phyloP scores from a whole-genome alignment of 345 rosid species.

The Corchorus olitorius region DNA sequence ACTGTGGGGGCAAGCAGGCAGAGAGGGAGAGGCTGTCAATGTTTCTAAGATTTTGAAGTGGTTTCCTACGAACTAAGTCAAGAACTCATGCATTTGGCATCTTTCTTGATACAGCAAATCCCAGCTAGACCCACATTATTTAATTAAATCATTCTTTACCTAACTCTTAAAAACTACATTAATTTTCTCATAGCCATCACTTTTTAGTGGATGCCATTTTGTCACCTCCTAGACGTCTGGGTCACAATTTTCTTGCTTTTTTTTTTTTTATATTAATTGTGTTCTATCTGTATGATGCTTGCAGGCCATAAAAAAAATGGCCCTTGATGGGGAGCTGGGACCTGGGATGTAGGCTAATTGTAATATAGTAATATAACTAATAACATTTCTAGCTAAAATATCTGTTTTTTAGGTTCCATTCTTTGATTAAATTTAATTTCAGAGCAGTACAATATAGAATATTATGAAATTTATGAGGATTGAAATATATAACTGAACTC shows the following conservation, averaged over 20 bases:
- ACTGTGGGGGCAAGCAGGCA: background rate
- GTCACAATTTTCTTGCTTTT: background rate
- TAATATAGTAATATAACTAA: no score
- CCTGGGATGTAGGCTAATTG: no score
- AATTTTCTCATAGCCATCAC: background rate
- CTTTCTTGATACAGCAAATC: conserved; percentile 29
- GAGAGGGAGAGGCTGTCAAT: conserved; percentile 7
- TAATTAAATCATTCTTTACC: conserved; percentile 24
- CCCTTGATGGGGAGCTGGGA: background rate
- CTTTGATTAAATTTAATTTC: no score
- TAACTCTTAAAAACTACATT: conserved; percentile 13
- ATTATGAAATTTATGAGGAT: background rate
- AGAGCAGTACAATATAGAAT: background rate
- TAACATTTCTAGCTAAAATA: background rate
- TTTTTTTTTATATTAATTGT: background rate
- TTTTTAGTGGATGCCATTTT: conserved; percentile 11
- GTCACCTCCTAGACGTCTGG: background rate
- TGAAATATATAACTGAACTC: background rate
- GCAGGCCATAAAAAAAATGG: background rate
- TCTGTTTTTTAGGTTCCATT: background rate
- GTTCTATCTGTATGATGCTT: background rate
- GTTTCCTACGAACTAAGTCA: background rate
- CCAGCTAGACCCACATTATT: conserved; percentile 29
- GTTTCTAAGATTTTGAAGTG: background rate
- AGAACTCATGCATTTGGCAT: conserved; percentile 20